Conservation (phyloP, 306 rosid species). For the Prunus campanulata region DNA sequence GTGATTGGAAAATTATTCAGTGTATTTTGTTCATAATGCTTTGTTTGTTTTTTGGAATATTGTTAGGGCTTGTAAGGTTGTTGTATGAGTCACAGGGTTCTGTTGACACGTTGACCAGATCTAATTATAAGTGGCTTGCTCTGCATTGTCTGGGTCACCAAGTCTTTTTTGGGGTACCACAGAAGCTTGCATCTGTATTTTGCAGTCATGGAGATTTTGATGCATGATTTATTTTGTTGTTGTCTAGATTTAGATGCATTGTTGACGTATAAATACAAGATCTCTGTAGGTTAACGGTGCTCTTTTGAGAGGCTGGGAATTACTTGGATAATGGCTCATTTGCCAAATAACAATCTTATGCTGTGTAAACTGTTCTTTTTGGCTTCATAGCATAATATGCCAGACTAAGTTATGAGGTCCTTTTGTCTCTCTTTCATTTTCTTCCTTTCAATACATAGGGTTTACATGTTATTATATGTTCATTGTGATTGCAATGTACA, state of each 20-base stretch:
- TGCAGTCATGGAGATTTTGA: neutral
- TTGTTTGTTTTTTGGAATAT: neutral
- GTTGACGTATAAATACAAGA: neutral
- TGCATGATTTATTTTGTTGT: neutral
- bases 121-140: too few relatives aligned
- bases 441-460: neutral
- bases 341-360: neutral
- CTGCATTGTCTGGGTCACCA: neutral
- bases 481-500: constrained; percentile 30
- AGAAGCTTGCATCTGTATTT: neutral
- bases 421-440: neutral
- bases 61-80: neutral
- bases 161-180: neutral
- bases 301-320: neutral
- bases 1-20: neutral
- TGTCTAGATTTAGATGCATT: neutral
- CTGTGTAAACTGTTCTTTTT: neutral
- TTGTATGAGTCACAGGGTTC: neutral
- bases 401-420: neutral
- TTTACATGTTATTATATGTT: neutral
- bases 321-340: neutral
- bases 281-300: neutral
- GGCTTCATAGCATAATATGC: neutral
- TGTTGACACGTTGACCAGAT: neutral
- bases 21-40: neutral